Percentiles rank a stretch among this genome's conserved stretches.
phyloP scores from a whole-genome alignment of 2,329 filamentous ascomycete genomes.

The Orbilia blumenaviensis region DNA sequence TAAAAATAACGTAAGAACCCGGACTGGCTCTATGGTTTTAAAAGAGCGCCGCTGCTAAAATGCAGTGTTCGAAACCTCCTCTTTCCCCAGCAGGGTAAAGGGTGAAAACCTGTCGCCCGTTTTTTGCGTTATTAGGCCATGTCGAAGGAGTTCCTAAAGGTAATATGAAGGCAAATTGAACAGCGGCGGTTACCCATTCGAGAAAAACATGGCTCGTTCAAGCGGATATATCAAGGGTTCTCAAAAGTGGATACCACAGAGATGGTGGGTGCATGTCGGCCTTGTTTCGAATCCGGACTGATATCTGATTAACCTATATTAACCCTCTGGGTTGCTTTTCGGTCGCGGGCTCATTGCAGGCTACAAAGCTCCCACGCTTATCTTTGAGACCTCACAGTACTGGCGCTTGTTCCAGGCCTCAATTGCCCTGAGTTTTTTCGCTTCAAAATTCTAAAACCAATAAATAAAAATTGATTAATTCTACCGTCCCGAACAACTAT shows the following conservation, averaged over 20 bases:
- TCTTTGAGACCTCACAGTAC: too few species aligned
- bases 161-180: conserved; percentile 18
- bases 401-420: too few species aligned
- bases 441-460: too few species aligned
- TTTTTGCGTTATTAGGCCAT: conserved; percentile 36
- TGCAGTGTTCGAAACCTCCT: conserved; percentile 10
- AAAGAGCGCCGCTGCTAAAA: conserved; percentile 1
- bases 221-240: conserved; percentile 52
- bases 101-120: not conserved
- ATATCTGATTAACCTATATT: conserved; percentile 10
- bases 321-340: conserved; percentile 8
- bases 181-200: conserved; percentile 22
- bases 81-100: conserved; percentile 12
- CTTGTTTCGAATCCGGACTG: conserved; percentile 26
- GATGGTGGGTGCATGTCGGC: conserved; percentile 1
- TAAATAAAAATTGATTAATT: too few species aligned
- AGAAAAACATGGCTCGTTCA: conserved; percentile 27
- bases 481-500: too few species aligned
- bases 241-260: conserved; percentile 49
- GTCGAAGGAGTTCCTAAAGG: conserved; percentile 27
- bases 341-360: too few species aligned
- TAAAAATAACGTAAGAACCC: conserved; percentile 49
- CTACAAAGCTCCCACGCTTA: too few species aligned
- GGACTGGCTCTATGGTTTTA: conserved; percentile 26
- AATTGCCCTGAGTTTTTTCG: too few species aligned